These are phyloP conservation scores for Vitis riparia DNA, from an alignment of 164 flowering plant genomes.

Conservation along the genomic window DNA sequence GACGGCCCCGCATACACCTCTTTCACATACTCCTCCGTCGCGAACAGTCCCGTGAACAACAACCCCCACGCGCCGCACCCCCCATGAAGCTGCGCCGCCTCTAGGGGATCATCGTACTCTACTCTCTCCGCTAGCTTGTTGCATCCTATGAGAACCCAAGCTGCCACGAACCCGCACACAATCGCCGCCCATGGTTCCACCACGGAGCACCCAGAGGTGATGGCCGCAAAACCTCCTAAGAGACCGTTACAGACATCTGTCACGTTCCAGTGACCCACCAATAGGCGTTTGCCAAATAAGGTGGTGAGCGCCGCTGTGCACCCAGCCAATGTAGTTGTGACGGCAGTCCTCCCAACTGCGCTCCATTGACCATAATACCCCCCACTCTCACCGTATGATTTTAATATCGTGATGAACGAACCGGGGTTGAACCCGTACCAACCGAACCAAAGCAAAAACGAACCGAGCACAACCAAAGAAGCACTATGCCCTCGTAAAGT, in stretches of 20 bases:
- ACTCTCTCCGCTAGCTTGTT: slow-evolving; percentile 15
- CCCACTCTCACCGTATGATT: background rate
- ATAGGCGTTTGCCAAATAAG: background rate
- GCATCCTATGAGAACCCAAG: slow-evolving; percentile 14
- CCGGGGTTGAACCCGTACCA: background rate
- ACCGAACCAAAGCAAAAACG: background rate
- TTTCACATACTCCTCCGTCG: slow-evolving; percentile 22
- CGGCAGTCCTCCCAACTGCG: slow-evolving; percentile 7
- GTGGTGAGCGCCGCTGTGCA: slow-evolving; percentile 8
- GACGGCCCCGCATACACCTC: slow-evolving; percentile 28
- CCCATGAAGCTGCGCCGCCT: slow-evolving; percentile 34
- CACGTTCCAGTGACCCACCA: slow-evolving; percentile 7
- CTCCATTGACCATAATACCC: slow-evolving; percentile 5
- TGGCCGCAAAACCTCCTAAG: slow-evolving; percentile 12
- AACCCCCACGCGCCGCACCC: slow-evolving; percentile 47
- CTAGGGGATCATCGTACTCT: slow-evolving; percentile 19
- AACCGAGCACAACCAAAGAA: slow-evolving; percentile 5
- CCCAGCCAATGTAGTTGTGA: slow-evolving; percentile 6
- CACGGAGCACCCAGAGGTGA: slow-evolving; percentile 19
- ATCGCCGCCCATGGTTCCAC: slow-evolving; percentile 26
- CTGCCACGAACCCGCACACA: slow-evolving; percentile 21
- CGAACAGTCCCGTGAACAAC: slow-evolving; percentile 35
- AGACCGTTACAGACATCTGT: slow-evolving; percentile 6
- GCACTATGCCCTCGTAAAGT: slow-evolving; percentile 5
- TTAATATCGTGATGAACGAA: background rate